These are phyloP conservation scores for Podospora australis DNA, from an alignment of 495 filamentous ascomycete species.

Conservation along the genomic window DNA sequence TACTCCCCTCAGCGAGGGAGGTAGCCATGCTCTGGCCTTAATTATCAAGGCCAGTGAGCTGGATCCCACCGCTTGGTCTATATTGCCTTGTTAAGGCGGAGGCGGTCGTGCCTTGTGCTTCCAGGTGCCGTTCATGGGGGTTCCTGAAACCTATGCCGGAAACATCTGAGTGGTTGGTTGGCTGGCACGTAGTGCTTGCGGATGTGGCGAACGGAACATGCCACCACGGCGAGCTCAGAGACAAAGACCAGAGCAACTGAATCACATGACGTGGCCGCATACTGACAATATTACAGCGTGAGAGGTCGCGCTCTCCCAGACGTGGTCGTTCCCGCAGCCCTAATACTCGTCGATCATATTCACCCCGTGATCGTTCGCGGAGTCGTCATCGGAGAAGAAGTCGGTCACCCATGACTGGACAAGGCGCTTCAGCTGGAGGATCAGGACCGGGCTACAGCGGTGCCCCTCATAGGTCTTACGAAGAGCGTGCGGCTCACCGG, in stretches of 20 bases:
- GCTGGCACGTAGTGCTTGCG: not conserved
- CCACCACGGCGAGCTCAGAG: not conserved
- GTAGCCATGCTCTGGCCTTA: too few relatives aligned
- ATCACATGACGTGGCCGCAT: slow-evolving; percentile 11
- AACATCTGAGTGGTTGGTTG: not conserved
- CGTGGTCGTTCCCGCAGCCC: slow-evolving; percentile 61
- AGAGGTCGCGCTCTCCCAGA: slow-evolving; percentile 89
- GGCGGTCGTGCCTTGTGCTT: not conserved
- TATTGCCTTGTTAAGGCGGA: too few relatives aligned
- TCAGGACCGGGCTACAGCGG: slow-evolving; percentile 51
- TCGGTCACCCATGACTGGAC: slow-evolving; percentile 80
- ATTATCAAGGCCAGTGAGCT: too few relatives aligned
- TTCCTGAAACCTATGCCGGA: too few relatives aligned
- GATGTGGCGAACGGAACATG: not conserved
- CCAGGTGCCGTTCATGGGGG: too few relatives aligned
- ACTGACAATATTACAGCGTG: slow-evolving; percentile 62
- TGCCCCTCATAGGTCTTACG: slow-evolving; percentile 64
- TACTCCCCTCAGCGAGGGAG: too few relatives aligned
- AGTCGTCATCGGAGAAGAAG: slow-evolving; percentile 63
- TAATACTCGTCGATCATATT: slow-evolving; percentile 74
- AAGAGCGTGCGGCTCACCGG: slow-evolving; percentile 78
- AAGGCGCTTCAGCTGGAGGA: slow-evolving; percentile 60
- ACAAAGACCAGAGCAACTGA: not conserved
- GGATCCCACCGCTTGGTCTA: too few relatives aligned
- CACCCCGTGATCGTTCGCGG: slow-evolving; percentile 85